These are phyloP conservation scores for Yamadazyma taylorii DNA, from an alignment of 1,139 yeast genomes.

Conservation along the genomic window DNA sequence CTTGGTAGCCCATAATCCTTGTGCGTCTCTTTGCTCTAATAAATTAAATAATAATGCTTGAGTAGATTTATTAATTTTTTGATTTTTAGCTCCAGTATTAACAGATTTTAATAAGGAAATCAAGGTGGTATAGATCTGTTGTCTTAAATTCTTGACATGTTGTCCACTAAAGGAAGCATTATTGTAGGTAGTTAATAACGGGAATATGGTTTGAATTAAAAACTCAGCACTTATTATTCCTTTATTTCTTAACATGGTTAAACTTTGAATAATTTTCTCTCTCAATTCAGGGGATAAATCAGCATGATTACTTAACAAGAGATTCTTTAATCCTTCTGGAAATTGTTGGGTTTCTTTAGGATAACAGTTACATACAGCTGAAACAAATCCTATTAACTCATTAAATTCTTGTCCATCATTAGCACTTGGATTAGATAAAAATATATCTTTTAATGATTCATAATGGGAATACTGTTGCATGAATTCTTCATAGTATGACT, in stretches of 20 bases:
- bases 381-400: conserved; percentile 84
- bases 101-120: conserved; percentile 77
- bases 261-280: conserved; percentile 86
- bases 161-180: conserved; percentile 53
- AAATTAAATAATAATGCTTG: conserved; percentile 89
- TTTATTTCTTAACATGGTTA: conserved; percentile 88
- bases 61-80: conserved; percentile 81
- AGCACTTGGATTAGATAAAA: conserved; percentile 62
- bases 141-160: conserved; percentile 80
- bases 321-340: conserved; percentile 73
- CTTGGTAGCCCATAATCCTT: conserved; percentile 95
- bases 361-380: conserved; percentile 88
- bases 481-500: conserved; percentile 91
- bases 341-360: conserved; percentile 85
- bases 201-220: conserved; percentile 84
- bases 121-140: conserved; percentile 77
- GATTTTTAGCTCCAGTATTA: conserved; percentile 83
- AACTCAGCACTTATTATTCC: conserved; percentile 77
- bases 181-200: conserved; percentile 62
- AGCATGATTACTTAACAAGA: conserved; percentile 73
- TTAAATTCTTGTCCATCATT: conserved; percentile 67
- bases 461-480: conserved; percentile 90
- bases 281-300: conserved; percentile 81
- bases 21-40: conserved; percentile 72
- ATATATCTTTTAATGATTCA: conserved; percentile 84